Conservation (phyloP, 805 yeast genomes). For the Yamadazyma sp. region DNA sequence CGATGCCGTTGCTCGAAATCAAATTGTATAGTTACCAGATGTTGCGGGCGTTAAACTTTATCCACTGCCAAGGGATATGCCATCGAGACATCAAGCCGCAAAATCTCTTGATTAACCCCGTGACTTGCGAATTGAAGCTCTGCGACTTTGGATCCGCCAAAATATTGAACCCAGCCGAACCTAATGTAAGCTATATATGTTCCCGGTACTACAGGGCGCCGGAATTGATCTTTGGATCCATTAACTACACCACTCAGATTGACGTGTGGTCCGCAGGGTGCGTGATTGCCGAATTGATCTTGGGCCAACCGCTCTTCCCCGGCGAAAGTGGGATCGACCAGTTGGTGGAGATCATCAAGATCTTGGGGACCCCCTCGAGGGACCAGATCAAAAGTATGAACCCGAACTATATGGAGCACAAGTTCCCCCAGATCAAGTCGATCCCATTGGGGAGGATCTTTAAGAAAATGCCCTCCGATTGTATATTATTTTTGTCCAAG, state of each 20-base stretch:
- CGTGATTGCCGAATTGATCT: slow-evolving; percentile 93
- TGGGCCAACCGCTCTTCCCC: slow-evolving; percentile 96
- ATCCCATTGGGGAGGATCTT: slow-evolving; percentile 70
- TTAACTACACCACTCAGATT: slow-evolving; percentile 93
- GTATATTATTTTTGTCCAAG: slow-evolving; percentile 54
- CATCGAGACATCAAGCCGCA: slow-evolving; percentile 94
- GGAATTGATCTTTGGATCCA: slow-evolving; percentile 94
- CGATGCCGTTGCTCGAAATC: slow-evolving; percentile 88
- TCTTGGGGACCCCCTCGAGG: slow-evolving; percentile 90
- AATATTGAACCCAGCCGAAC: slow-evolving; percentile 83
- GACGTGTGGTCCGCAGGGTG: slow-evolving; percentile 98
- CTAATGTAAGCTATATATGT: slow-evolving; percentile 94
- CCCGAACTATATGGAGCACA: slow-evolving; percentile 96
- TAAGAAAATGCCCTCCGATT: slow-evolving; percentile 53
- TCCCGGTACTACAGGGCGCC: slow-evolving; percentile 97
- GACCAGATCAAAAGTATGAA: slow-evolving; percentile 94
- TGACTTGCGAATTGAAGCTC: slow-evolving; percentile 77
- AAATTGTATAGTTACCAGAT: slow-evolving; percentile 80
- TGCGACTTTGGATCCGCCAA: slow-evolving; percentile 98
- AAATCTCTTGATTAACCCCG: slow-evolving; percentile 83
- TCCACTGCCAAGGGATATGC: slow-evolving; percentile 78
- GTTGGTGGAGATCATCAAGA: slow-evolving; percentile 92
- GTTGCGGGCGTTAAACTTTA: slow-evolving; percentile 73
- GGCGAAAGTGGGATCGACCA: slow-evolving; percentile 98
- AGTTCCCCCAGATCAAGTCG: slow-evolving; percentile 84